phyloP scores from a whole-genome alignment of 2,329 filamentous ascomycete species.

The Cercospora sp. region DNA sequence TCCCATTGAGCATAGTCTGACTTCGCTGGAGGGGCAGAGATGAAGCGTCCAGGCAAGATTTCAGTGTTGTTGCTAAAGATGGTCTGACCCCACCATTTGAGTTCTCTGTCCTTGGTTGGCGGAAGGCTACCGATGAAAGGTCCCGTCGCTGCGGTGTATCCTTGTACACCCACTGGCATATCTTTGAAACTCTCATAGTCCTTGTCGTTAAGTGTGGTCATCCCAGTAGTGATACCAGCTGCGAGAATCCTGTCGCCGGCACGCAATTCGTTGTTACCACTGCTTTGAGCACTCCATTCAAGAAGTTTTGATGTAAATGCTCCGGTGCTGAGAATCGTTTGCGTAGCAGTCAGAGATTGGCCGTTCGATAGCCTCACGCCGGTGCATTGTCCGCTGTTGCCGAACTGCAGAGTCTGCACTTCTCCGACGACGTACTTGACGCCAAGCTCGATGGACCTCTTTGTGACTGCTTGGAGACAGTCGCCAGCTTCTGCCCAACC shows the following conservation, averaged over 20 bases:
- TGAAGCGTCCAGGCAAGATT: slow-evolving; percentile 53
- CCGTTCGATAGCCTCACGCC: slow-evolving; percentile 45
- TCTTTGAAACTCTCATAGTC: slow-evolving; percentile 42
- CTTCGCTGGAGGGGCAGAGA: slow-evolving; percentile 59
- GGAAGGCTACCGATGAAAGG: slow-evolving; percentile 61
- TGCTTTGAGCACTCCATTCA: slow-evolving; percentile 52
- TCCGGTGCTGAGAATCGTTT: slow-evolving; percentile 45
- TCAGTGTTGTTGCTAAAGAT: slow-evolving; percentile 60
- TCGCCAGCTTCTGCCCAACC: slow-evolving; percentile 66
- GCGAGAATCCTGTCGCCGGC: slow-evolving; percentile 57
- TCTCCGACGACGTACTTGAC: slow-evolving; percentile 61
- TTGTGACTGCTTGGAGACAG: slow-evolving; percentile 56
- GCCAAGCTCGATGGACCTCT: slow-evolving; percentile 54
- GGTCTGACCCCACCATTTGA: slow-evolving; percentile 64
- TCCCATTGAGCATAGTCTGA: slow-evolving; percentile 65
- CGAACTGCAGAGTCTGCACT: slow-evolving; percentile 51
- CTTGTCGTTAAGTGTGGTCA: slow-evolving; percentile 47
- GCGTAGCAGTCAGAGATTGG: slow-evolving; percentile 38
- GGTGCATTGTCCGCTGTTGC: slow-evolving; percentile 40
- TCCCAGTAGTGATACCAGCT: slow-evolving; percentile 54
- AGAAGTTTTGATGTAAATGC: slow-evolving; percentile 47
- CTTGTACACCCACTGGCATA: slow-evolving; percentile 51
- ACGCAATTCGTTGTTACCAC: slow-evolving; percentile 51
- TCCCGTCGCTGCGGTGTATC: slow-evolving; percentile 40
- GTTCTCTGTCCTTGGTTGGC: slow-evolving; percentile 47